These are phyloP conservation scores for Corylus heterophylla DNA, from an alignment of 306 rosid species.

Conservation along the genomic window DNA sequence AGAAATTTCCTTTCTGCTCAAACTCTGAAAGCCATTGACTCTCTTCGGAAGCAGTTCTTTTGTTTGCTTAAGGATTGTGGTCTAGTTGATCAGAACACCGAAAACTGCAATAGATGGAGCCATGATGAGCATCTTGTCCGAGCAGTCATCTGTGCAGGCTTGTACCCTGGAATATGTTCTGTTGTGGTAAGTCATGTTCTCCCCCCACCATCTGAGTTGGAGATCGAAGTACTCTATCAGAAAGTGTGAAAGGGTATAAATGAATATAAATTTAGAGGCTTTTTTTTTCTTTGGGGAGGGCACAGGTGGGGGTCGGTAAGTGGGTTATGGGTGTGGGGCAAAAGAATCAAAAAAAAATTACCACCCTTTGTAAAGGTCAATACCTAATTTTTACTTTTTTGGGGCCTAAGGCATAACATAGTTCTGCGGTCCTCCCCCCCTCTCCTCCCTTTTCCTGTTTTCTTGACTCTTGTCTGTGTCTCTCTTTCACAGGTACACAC, in stretches of 20 bases:
- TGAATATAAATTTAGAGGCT: no score
- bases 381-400: not conserved
- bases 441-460: not conserved
- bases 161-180: conserved; percentile 91
- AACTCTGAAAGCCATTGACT: conserved; percentile 93
- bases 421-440: no score
- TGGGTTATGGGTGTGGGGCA: no score
- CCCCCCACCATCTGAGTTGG: not conserved
- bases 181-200: conserved; percentile 61
- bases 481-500: not conserved
- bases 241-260: no score
- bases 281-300: no score
- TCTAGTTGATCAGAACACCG: conserved; percentile 60
- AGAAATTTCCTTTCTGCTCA: conserved; percentile 81
- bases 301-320: no score
- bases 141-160: conserved; percentile 85
- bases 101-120: conserved; percentile 61
- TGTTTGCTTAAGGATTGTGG: conserved; percentile 72
- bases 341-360: not conserved
- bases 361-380: no score
- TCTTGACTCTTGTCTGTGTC: not conserved
- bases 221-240: no score
- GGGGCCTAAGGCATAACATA: not conserved
- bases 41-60: conserved; percentile 76
- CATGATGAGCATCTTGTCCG: conserved; percentile 69